Base-by-base conservation (phyloP, 257 asterid species). In the Handroanthus guayacan region DNA sequence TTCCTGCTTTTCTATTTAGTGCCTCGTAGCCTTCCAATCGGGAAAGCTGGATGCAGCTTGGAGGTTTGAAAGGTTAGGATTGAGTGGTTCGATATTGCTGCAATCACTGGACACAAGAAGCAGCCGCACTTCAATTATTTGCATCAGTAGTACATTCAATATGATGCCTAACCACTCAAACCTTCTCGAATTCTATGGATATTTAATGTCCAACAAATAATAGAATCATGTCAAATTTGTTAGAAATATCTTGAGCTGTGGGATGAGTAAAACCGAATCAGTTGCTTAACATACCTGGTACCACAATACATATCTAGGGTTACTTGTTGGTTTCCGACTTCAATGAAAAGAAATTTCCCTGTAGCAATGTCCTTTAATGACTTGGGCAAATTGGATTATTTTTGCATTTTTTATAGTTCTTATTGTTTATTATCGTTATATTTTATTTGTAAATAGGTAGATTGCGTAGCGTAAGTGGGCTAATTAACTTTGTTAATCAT, bases 41-140 rank as follows among this genome's bases (percentile, higher is more conserved):
- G 47, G 0, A 25, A 25, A 25, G 31, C 31, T 25, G 31, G 31
- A 25, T 25, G 63, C 75, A 74, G 20, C 74, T 69, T 62, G 57
- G 43, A 63, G n/a, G 67, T 62, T 67, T 62, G 51, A 56, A 75
- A 79, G 62, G 67, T 58, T 72, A 54, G 25, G 11, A 1, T 45
- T 71, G 54, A 56, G 71, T 69, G 31, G 78, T 74, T 16, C 34
- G 5, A 41, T 13, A 47, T 38, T 62, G 50, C 78, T 62, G 52
- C 69, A 71, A 56, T 71, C 17, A 8, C 43, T 43, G n/a, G 66
- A 57, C 20, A 31, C 18, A 12, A 39, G 6, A 12, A 74, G 52
- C 38, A 52, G 11, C 45, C 16, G 50, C 67, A 72, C 44, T 14
- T 9, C 43, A 14, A 17, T 45, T 75, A 55, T 65, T 65, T 18